Base-by-base conservation (phyloP, 1,139 yeast genomes). In the Saccharomyces pastorianus region DNA sequence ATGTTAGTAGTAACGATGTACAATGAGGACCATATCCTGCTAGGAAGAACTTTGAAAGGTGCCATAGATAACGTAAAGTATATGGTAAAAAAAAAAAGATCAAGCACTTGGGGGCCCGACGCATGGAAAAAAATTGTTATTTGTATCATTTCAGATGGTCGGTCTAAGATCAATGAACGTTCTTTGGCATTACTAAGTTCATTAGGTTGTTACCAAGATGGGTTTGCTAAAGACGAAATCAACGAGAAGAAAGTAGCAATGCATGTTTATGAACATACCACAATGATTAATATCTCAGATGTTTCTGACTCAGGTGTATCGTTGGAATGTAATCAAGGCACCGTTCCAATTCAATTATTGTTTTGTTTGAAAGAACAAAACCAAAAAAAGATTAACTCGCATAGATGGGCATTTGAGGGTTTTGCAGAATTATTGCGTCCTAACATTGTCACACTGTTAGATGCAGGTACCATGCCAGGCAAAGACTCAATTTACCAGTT, bases 401-500 rank as follows among this genome's bases (percentile, higher is more conserved):
- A 91, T 68, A 81, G 98, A 68, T 93, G 99, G 99, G 81, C 95
- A 13, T 88, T 93, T 70, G 90, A 93, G 67, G 96, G 96, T 0
- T 84, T 93, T 65, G 91, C 96, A 61, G 89, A 93, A 32, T 77
- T 84, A 44, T 75, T 93, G 58, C 85, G 89, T 56, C 98, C 99
- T 2, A 88, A 88, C 60, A 91, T 91, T 26, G 83, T 90, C 47
- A 81, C 88, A 3, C 73, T 93, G 51, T 73, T 93, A 51, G 99
- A 93, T 74, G 98, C 95, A 1, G 99, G 99, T 58, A 93, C 99
- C 0, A 86, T 86, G 70, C 97, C 99, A 2, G 90, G 89, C 48
- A 83, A 80, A 58, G 86, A 84, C 61, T 88, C 96, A 0, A 77
- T 90, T 38, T 86, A 88, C 65, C 84, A 89, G 61, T 73, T 90